These are phyloP conservation scores for Allium fistulosum DNA, from an alignment of 106 monocot species.

Conservation along the genomic window DNA sequence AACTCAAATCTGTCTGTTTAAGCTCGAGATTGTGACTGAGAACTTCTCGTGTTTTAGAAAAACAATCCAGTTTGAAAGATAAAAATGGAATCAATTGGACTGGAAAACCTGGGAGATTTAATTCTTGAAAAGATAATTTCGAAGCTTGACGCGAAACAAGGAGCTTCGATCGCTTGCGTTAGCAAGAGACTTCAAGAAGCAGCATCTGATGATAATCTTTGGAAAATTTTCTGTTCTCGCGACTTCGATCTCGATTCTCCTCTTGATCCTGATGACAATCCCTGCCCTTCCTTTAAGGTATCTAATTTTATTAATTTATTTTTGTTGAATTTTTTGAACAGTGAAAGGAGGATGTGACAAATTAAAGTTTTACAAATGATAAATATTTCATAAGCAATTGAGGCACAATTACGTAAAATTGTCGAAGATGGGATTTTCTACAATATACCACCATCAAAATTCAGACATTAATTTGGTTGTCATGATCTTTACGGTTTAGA, in stretches of 20 bases:
- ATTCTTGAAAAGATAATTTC: conserved; percentile 33
- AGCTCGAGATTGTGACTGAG: too few species aligned
- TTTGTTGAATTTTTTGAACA: too few species aligned
- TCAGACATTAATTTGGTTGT: too few species aligned
- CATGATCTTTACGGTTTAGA: too few species aligned
- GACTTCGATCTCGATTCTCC: conserved; percentile 36
- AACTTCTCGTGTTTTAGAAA: too few species aligned
- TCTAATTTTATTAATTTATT: not conserved
- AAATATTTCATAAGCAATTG: too few species aligned
- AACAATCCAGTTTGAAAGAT: not conserved
- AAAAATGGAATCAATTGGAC: conserved; percentile 11
- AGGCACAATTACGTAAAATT: too few species aligned
- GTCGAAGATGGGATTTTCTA: too few species aligned
- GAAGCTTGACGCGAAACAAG: conserved; percentile 15
- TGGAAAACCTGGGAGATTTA: conserved; percentile 30
- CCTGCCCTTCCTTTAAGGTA: conserved; percentile 49
- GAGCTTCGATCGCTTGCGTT: conserved; percentile 28
- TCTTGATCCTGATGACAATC: conserved; percentile 24
- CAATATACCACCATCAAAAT: too few species aligned
- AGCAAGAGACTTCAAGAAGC: conserved; percentile 20
- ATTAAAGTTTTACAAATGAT: too few species aligned
- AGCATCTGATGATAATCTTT: conserved; percentile 33
- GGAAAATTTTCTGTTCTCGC: conserved; percentile 25
- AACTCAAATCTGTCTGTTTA: too few species aligned
- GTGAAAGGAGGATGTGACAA: too few species aligned